Evolutionary conservation across 139 green algal species (phyloP).

Genomic region (Eudorina sp.): DNA sequence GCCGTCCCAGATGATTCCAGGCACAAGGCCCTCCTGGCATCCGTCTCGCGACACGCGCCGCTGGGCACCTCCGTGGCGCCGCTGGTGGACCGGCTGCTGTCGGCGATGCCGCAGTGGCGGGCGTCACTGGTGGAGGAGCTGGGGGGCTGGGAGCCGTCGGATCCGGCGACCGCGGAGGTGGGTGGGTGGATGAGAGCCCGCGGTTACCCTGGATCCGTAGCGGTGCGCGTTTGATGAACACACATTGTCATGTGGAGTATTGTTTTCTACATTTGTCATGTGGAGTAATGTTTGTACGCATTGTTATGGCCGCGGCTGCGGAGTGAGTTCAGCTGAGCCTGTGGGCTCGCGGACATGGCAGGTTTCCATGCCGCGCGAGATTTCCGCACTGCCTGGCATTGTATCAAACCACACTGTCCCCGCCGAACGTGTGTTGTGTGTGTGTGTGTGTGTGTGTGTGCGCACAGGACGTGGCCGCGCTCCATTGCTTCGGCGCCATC

Average conservation of each 20-base stretch:
- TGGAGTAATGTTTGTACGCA: too few species aligned
- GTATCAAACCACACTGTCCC: too few species aligned
- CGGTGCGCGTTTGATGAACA: too few species aligned
- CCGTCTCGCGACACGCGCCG: background rate
- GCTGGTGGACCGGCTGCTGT: slow-evolving; percentile 24
- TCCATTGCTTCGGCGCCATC: slow-evolving; percentile 23
- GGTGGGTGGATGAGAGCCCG: too few species aligned
- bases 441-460: background rate
- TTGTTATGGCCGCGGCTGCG: too few species aligned
- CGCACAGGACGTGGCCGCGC: slow-evolving; percentile 19
- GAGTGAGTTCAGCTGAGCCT: too few species aligned
- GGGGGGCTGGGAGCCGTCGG: slow-evolving; percentile 18
- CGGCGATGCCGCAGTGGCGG: slow-evolving; percentile 21
- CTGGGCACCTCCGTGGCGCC: background rate
- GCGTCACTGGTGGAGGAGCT: background rate
- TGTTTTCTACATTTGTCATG: too few species aligned
- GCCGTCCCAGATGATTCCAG: background rate
- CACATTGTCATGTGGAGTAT: too few species aligned
- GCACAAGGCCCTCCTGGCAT: background rate
- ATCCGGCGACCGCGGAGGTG: background rate
- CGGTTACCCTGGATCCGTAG: too few species aligned
- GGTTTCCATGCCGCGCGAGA: too few species aligned
- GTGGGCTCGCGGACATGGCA: too few species aligned
- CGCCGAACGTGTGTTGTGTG: background rate
- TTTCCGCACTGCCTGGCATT: too few species aligned